A percentile compares a stretch with the other conserved stretches of the same genome.
Conservation (phyloP, 371 early-diverging fungal species). For the Apophysomyces sp. region DNA sequence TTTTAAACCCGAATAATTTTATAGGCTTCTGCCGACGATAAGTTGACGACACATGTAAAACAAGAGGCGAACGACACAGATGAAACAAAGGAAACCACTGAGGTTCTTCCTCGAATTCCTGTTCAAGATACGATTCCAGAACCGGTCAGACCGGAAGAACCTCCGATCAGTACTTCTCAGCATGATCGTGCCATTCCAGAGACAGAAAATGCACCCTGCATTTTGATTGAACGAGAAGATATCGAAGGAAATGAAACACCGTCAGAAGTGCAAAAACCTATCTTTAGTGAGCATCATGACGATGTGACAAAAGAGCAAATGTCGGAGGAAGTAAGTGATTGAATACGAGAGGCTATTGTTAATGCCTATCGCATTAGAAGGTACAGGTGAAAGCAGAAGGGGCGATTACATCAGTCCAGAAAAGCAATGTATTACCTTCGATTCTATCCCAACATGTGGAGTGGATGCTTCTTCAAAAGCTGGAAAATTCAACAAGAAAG, state of each 20-base stretch:
- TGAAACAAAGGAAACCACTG: neutral
- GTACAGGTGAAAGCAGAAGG: neutral
- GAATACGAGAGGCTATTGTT: neutral
- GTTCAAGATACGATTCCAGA: neutral
- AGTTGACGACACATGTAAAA: neutral
- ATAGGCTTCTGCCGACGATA: neutral
- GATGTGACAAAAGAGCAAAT: neutral
- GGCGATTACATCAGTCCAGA: neutral
- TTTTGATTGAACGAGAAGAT: no score
- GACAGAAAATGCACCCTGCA: no score
- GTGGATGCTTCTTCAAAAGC: slow-evolving; percentile 57
- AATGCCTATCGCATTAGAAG: neutral
- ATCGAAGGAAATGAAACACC: neutral
- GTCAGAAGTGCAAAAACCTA: neutral
- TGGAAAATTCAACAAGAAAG: slow-evolving; percentile 49
- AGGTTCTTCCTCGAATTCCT: neutral
- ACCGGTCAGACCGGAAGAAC: no score
- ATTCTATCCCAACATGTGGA: slow-evolving; percentile 48
- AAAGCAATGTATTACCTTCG: neutral
- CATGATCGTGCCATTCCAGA: no score
- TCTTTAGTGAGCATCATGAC: no score
- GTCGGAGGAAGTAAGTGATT: neutral
- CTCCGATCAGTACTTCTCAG: no score
- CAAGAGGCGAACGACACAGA: neutral
- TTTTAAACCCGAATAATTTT: neutral